Conservation (phyloP, 2,329 filamentous ascomycete species). For the Fonsecaea monophora region DNA sequence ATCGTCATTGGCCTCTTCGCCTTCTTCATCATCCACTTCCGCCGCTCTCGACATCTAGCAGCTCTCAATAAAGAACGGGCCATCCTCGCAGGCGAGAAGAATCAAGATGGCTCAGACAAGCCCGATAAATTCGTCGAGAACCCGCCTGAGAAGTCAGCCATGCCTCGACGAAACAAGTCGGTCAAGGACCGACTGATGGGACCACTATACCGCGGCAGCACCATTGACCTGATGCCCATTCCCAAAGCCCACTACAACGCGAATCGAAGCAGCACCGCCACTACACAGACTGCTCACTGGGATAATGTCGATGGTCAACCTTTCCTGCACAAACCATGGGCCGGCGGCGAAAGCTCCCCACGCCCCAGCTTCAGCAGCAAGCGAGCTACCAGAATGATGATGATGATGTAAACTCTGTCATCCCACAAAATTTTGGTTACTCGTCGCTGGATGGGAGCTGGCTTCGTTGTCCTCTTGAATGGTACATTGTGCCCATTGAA, state of each 20-base stretch:
- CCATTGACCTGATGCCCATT: slow-evolving; percentile 37
- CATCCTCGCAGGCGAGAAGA: slow-evolving; percentile 40
- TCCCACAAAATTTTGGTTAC: neutral
- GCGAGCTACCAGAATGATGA: slow-evolving; percentile 42
- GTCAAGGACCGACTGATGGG: slow-evolving; percentile 41
- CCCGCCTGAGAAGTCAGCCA: slow-evolving; percentile 22
- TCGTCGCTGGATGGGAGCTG: slow-evolving; percentile 1
- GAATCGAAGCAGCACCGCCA: slow-evolving; percentile 37
- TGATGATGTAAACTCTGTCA: slow-evolving; percentile 38
- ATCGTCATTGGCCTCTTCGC: slow-evolving; percentile 31
- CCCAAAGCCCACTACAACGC: slow-evolving; percentile 28
- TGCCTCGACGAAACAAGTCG: slow-evolving; percentile 39
- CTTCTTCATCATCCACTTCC: slow-evolving; percentile 39
- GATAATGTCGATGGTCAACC: slow-evolving; percentile 29
- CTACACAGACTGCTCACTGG: slow-evolving; percentile 21
- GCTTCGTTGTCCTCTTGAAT: neutral
- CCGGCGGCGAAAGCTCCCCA: slow-evolving; percentile 35
- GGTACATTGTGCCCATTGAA: neutral
- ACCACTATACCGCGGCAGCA: slow-evolving; percentile 40
- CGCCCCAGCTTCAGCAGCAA: slow-evolving; percentile 41
- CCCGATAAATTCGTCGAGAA: slow-evolving; percentile 34
- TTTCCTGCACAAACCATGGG: slow-evolving; percentile 38
- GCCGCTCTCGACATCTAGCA: slow-evolving; percentile 35
- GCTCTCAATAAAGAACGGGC: slow-evolving; percentile 38
- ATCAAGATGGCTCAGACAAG: slow-evolving; percentile 38